These are phyloP conservation scores for Fraxinus xanthoxyloides DNA, from an alignment of 305 asterid genomes.

Conservation along the genomic window DNA sequence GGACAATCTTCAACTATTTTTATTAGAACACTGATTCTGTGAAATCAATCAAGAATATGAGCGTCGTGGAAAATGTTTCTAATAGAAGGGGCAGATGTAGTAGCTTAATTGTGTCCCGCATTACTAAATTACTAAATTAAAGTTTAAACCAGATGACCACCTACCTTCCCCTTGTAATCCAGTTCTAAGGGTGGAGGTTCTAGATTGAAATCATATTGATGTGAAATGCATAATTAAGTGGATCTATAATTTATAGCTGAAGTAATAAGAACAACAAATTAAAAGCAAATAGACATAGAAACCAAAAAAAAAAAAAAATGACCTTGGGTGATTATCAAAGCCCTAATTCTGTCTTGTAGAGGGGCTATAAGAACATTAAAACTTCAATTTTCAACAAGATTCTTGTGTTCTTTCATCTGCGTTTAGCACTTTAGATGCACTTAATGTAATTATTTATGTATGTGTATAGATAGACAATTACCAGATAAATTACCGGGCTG, in stretches of 20 bases:
- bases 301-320: neutral
- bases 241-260: neutral
- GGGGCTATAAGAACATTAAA: neutral
- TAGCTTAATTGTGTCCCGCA: neutral
- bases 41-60: neutral
- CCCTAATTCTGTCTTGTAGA: neutral
- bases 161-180: neutral
- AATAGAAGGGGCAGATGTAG: neutral
- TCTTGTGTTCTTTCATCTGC: neutral
- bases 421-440: neutral
- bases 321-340: constrained; percentile 2
- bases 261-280: neutral
- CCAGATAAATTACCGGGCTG: neutral
- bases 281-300: neutral
- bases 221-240: neutral
- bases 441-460: neutral
- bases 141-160: neutral
- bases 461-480: neutral
- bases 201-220: neutral
- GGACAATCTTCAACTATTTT: neutral
- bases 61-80: neutral
- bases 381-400: neutral
- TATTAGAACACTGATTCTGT: neutral
- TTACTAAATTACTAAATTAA: neutral
- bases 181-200: neutral